Conservation (phyloP, 345 rosid species). For the Aegle marmelos region DNA sequence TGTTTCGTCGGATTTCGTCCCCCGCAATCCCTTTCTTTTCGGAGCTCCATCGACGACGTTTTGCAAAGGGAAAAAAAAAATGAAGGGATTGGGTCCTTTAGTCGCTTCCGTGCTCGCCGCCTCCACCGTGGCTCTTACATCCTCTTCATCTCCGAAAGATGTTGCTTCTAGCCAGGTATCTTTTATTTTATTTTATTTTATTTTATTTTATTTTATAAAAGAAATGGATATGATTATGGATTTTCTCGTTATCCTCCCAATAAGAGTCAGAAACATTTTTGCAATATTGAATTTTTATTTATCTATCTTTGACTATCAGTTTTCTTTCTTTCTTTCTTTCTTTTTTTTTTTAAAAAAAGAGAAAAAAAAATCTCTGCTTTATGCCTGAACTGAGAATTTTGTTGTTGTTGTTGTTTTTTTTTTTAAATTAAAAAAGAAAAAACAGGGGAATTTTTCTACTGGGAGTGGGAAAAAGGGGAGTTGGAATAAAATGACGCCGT, state of each 20-base stretch:
- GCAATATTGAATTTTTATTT: not conserved
- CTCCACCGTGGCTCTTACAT: conserved; percentile 45
- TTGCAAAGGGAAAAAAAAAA: not conserved
- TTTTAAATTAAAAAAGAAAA: not conserved
- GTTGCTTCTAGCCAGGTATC: conserved; percentile 18
- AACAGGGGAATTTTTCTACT: conserved; percentile 23
- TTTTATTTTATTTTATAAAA: too few relatives aligned
- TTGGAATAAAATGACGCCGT: conserved; percentile 1
- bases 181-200: too few relatives aligned
- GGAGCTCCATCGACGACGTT: not conserved
- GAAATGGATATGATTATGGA: too few relatives aligned
- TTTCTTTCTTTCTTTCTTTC: too few relatives aligned
- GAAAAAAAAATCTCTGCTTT: too few relatives aligned
- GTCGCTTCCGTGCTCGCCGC: conserved; percentile 51
- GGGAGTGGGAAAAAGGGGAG: conserved; percentile 7
- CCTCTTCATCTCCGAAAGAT: conserved; percentile 30
- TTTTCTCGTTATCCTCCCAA: not conserved
- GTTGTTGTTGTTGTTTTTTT: too few relatives aligned
- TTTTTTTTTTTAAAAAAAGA: too few relatives aligned
- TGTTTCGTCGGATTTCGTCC: conserved; percentile 33
- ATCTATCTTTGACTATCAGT: not conserved
- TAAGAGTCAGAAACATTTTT: not conserved
- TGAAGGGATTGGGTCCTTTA: conserved; percentile 40
- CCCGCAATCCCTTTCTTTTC: not conserved
- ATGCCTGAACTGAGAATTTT: too few relatives aligned